A percentile compares a stretch with the other conserved stretches of the same genome.
Conservation (phyloP, 768 basidiomycete genomes). For the Bullera alba region DNA sequence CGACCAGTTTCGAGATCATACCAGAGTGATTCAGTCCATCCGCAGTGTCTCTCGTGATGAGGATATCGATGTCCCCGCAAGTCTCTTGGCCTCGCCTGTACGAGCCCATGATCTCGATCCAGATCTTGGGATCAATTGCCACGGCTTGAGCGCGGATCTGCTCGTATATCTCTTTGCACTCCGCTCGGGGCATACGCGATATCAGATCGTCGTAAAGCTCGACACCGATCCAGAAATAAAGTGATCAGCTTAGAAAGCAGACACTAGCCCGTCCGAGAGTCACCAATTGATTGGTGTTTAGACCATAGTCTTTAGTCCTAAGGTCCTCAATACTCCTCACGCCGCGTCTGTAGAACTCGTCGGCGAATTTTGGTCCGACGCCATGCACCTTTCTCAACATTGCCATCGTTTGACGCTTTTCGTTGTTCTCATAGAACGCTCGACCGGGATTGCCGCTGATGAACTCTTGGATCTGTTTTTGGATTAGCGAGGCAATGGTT, state of each 20-base stretch:
- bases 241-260: conserved; percentile 8
- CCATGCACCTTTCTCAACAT: conserved; percentile 78
- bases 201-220: conserved; percentile 62
- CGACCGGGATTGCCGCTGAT: conserved; percentile 22
- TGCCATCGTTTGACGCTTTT: conserved; percentile 19
- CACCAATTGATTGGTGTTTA: conserved; percentile 54
- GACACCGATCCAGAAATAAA: conserved; percentile 55
- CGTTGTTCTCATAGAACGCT: conserved; percentile 34
- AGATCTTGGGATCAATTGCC: conserved; percentile 61
- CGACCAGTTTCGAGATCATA: conserved; percentile 57
- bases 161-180: conserved; percentile 67
- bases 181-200: conserved; percentile 71
- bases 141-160: conserved; percentile 66
- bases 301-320: conserved; percentile 51
- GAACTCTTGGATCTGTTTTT: conserved; percentile 36
- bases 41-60: conserved; percentile 66
- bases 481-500: neutral
- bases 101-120: conserved; percentile 85
- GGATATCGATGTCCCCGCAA: conserved; percentile 86
- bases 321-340: conserved; percentile 75
- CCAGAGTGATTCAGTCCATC: conserved; percentile 73
- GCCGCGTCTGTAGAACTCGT: conserved; percentile 67
- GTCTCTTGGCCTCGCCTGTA: conserved; percentile 75
- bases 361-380: conserved; percentile 67
- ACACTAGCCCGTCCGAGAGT: no score